phyloP scores from a whole-genome alignment of 2,329 filamentous ascomycete genomes.

The Epichloe coenophiala region DNA sequence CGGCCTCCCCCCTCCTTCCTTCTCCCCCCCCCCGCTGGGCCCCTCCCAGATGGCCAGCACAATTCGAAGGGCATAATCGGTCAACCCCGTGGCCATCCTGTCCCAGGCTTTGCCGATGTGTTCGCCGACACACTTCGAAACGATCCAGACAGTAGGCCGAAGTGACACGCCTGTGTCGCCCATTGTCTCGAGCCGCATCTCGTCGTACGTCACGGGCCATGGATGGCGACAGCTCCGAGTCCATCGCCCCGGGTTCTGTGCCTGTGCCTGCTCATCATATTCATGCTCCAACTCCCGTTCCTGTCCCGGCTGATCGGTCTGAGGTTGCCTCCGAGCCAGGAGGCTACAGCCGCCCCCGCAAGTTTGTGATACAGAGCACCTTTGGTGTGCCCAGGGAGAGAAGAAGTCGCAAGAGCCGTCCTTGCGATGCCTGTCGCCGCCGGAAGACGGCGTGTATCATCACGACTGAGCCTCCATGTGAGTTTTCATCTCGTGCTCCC shows the following conservation, averaged over 20 bases:
- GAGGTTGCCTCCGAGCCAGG: constrained; percentile 2
- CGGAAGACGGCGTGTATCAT: constrained; percentile 35
- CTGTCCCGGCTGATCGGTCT: neutral
- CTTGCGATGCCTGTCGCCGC: constrained; percentile 30
- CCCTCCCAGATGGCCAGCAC: neutral
- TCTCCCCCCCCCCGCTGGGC: neutral
- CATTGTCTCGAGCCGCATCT: constrained; percentile 4
- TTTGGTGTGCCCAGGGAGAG: constrained; percentile 26
- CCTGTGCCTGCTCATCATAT: neutral
- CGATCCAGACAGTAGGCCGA: constrained; percentile 7
- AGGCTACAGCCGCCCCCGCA: constrained; percentile 14
- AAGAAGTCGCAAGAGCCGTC: constrained; percentile 31
- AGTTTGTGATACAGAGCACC: constrained; percentile 28
- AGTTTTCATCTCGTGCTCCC: constrained; percentile 7
- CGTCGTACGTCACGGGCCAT: constrained; percentile 5
- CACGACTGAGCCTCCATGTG: constrained; percentile 29
- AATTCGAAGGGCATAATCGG: constrained; percentile 3
- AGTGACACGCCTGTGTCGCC: constrained; percentile 5
- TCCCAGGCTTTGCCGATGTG: constrained; percentile 4
- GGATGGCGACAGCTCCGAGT: constrained; percentile 3
- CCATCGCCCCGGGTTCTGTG: constrained; percentile 1
- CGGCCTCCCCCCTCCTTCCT: neutral
- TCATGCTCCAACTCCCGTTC: neutral
- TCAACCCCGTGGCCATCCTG: constrained; percentile 1
- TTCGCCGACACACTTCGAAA: constrained; percentile 6